Conservation (phyloP, 108 stramenopile species). For the Pseudonitzschia pungens region DNA sequence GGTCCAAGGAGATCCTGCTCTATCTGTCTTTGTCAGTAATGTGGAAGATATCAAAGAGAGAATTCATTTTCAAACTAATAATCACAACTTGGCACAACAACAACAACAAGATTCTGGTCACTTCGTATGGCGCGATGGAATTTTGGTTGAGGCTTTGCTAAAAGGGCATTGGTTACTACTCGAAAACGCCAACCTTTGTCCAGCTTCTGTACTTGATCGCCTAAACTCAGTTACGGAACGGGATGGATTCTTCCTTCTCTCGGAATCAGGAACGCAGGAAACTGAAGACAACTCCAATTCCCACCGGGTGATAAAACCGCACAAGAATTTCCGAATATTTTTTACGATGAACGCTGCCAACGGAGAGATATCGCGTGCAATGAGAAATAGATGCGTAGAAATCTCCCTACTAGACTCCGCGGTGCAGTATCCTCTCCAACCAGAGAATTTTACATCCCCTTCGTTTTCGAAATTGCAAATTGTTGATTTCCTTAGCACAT, state of each 20-base stretch:
- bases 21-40: neutral
- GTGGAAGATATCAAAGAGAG: constrained; percentile 4
- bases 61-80: neutral
- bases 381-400: constrained; percentile 99
- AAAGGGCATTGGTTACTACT: constrained; percentile 93
- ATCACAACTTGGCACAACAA: neutral
- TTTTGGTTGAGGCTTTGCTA: constrained; percentile 89
- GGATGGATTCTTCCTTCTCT: constrained; percentile 89
- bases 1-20: constrained; percentile 6
- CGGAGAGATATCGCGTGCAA: constrained; percentile 97
- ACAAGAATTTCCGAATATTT: constrained; percentile 94
- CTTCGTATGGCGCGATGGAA: constrained; percentile 95
- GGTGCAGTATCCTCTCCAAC: neutral
- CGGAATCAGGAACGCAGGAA: constrained; percentile 84
- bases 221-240: constrained; percentile 96
- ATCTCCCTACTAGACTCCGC: constrained; percentile 46
- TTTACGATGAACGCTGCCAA: constrained; percentile 85
- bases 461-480: constrained; percentile 3
- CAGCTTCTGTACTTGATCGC: constrained; percentile 95
- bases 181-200: constrained; percentile 95
- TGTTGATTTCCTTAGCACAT: constrained; percentile 20
- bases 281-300: constrained; percentile 2
- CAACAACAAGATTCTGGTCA: constrained; percentile 35
- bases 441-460: neutral
- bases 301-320: constrained; percentile 80